Conservation (phyloP, 164 flowering plant genomes). For the Liquidambar formosana region DNA sequence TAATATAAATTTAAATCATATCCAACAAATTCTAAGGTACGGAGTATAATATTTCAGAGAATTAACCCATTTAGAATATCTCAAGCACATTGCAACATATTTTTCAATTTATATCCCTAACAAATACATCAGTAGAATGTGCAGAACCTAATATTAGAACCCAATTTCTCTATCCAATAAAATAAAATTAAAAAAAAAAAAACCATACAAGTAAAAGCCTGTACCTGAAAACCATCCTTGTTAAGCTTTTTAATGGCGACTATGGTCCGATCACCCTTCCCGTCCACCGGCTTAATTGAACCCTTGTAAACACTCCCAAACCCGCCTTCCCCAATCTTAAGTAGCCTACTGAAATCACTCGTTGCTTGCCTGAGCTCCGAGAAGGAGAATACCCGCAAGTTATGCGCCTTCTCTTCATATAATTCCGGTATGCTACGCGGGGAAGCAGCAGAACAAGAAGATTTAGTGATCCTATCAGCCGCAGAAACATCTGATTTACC, state of each 20-base stretch:
- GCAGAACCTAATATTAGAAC: too few relatives aligned
- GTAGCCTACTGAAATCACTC: conserved; percentile 45
- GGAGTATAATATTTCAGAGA: too few relatives aligned
- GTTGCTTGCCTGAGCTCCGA: conserved; percentile 60
- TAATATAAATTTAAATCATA: too few relatives aligned
- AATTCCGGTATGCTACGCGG: conserved; percentile 45
- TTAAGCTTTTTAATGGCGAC: conserved; percentile 73
- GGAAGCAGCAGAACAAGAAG: conserved; percentile 43
- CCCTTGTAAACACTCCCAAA: conserved; percentile 69
- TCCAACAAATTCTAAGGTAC: too few relatives aligned
- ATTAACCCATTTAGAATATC: too few relatives aligned
- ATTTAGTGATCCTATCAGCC: conserved; percentile 23
- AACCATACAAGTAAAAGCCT: background rate
- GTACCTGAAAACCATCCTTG: conserved; percentile 54
- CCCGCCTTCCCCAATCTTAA: conserved; percentile 73
- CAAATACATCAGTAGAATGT: too few relatives aligned
- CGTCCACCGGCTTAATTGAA: conserved; percentile 33
- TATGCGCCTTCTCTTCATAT: conserved; percentile 57
- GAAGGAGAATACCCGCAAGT: conserved; percentile 49
- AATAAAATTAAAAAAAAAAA: too few relatives aligned
- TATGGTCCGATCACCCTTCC: conserved; percentile 29
- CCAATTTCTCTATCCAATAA: too few relatives aligned
- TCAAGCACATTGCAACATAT: too few relatives aligned
- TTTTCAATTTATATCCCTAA: too few relatives aligned
- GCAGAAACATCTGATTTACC: conserved; percentile 13